Percentiles rank a stretch among this genome's conserved stretches.
These are phyloP conservation scores for Russula ochroleuca DNA, from an alignment of 768 basidiomycete genomes.

Conservation along the genomic window DNA sequence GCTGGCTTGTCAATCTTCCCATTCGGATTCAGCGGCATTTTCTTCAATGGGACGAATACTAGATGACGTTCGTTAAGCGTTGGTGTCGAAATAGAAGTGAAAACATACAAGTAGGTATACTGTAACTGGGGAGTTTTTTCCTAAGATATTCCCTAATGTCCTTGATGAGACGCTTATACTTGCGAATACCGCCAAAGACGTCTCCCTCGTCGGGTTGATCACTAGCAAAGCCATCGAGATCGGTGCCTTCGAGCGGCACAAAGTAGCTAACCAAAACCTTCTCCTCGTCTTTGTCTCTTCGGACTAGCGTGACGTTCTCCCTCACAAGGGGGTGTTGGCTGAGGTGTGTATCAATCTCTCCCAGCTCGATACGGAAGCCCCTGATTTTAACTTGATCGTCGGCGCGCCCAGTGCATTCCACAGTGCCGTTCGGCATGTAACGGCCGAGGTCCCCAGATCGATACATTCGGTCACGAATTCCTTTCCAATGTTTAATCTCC, in stretches of 20 bases:
- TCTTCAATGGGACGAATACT: conserved; percentile 92
- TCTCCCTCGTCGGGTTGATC: conserved; percentile 54
- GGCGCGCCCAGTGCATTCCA: conserved; percentile 95
- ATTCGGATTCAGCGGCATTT: conserved; percentile 98
- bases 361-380: conserved; percentile 96
- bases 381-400: conserved; percentile 99
- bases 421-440: conserved; percentile 85
- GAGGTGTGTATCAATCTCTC: conserved; percentile 95
- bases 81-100: conserved; percentile 1
- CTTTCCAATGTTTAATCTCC: conserved; percentile 85
- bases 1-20: conserved; percentile 99
- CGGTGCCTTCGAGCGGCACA: conserved; percentile 74
- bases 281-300: conserved; percentile 98
- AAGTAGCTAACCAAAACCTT: conserved; percentile 98
- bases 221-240: conserved; percentile 64
- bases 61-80: conserved; percentile 15
- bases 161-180: conserved; percentile 84
- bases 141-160: conserved; percentile 93
- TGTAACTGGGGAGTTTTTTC: conserved; percentile 94
- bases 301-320: conserved; percentile 97
- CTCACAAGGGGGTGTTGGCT: conserved; percentile 88
- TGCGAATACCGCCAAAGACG: conserved; percentile 69
- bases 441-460: conserved; percentile 95
- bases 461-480: conserved; percentile 96
- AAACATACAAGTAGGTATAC: conserved; percentile 78